These are phyloP conservation scores for Dactylella cylindrospora DNA, from an alignment of 2,329 filamentous ascomycete genomes.

Conservation along the genomic window DNA sequence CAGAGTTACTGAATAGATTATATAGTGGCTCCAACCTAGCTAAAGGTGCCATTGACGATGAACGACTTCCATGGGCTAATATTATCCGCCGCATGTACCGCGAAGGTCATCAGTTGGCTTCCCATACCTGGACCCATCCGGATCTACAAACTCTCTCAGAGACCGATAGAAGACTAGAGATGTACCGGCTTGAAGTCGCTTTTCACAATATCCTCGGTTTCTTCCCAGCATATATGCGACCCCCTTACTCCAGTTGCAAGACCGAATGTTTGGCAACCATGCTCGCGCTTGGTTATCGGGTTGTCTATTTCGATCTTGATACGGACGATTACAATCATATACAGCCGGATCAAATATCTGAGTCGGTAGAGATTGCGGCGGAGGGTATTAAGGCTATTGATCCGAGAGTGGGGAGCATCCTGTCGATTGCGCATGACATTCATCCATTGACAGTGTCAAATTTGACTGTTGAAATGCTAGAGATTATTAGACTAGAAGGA, in stretches of 20 bases:
- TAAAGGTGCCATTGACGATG: constrained; percentile 53
- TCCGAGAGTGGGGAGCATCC: constrained; percentile 53
- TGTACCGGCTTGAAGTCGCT: constrained; percentile 58
- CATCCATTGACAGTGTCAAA: constrained; percentile 57
- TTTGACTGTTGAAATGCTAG: constrained; percentile 57
- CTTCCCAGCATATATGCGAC: constrained; percentile 57
- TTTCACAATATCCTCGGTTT: constrained; percentile 55
- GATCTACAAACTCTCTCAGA: constrained; percentile 52
- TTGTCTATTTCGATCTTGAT: constrained; percentile 64
- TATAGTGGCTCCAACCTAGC: constrained; percentile 42
- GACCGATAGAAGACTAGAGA: constrained; percentile 53
- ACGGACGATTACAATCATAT: constrained; percentile 64
- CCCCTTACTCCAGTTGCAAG: constrained; percentile 56
- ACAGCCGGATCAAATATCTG: constrained; percentile 56
- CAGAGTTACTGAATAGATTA: constrained; percentile 21
- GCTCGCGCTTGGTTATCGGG: constrained; percentile 51
- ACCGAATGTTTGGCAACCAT: constrained; percentile 51
- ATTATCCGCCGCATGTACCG: constrained; percentile 56
- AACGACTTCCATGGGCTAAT: constrained; percentile 50
- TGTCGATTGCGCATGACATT: constrained; percentile 62
- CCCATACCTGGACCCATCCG: constrained; percentile 60
- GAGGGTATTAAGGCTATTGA: constrained; percentile 53
- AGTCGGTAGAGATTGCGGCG: constrained; percentile 60
- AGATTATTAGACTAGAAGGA: constrained; percentile 53
- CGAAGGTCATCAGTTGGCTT: constrained; percentile 59